Conservation (phyloP, 257 asterid genomes). For the Lavandula angustifolia region DNA sequence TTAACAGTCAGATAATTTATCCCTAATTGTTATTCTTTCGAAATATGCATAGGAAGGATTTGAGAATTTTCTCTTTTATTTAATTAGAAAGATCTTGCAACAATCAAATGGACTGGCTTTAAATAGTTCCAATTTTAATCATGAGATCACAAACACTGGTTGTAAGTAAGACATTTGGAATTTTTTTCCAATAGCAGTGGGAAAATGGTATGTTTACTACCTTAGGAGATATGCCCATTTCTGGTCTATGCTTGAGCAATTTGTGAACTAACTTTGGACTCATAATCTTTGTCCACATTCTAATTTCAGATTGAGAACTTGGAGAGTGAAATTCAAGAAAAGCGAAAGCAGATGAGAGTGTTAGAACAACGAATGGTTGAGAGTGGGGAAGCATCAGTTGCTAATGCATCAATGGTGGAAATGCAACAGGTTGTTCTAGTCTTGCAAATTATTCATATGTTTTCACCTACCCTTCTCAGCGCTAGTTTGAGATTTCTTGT, state of each 20-base stretch:
- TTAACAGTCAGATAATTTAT: background rate
- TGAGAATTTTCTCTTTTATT: background rate
- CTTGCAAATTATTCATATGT: slow-evolving; percentile 5
- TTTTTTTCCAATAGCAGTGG: slow-evolving; percentile 5
- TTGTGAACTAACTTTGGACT: slow-evolving; percentile 26
- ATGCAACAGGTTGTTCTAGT: slow-evolving; percentile 80
- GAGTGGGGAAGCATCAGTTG: slow-evolving; percentile 80
- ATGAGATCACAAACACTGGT: slow-evolving; percentile 5
- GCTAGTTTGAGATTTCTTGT: slow-evolving; percentile 23
- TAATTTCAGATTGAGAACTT: slow-evolving; percentile 67
- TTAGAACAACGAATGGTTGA: slow-evolving; percentile 85
- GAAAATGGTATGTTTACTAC: slow-evolving; percentile 4
- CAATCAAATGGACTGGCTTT: background rate
- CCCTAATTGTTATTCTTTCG: slow-evolving; percentile 10
- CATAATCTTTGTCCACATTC: slow-evolving; percentile 1
- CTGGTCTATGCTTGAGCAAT: slow-evolving; percentile 22
- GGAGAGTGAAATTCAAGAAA: slow-evolving; percentile 87
- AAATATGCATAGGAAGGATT: background rate
- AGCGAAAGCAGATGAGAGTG: slow-evolving; percentile 74
- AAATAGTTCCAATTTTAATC: too few species aligned
- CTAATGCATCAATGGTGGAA: slow-evolving; percentile 79
- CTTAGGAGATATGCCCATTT: slow-evolving; percentile 3
- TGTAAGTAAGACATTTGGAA: background rate
- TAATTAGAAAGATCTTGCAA: background rate
- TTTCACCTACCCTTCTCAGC: background rate